These are phyloP conservation scores for Metschnikowia gelsemii DNA, from an alignment of 805 yeast genomes.

Conservation along the genomic window DNA sequence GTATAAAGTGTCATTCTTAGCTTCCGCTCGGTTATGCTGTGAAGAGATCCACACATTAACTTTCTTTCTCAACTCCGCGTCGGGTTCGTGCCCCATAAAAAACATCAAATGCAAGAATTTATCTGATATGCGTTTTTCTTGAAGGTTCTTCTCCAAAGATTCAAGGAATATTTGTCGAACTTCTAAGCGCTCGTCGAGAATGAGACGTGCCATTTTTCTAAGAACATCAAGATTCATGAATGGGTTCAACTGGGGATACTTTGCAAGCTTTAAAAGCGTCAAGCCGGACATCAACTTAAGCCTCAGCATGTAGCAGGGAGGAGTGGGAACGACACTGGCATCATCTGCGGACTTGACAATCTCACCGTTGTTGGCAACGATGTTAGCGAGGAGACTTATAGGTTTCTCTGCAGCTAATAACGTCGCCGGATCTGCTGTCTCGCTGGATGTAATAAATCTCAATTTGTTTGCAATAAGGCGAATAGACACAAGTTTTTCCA, in stretches of 20 bases:
- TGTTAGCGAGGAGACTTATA: constrained; percentile 62
- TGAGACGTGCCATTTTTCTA: constrained; percentile 51
- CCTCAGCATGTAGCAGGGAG: constrained; percentile 56
- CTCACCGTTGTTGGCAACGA: constrained; percentile 78
- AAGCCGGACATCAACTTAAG: constrained; percentile 69
- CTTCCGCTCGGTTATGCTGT: constrained; percentile 41
- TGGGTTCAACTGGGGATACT: constrained; percentile 49
- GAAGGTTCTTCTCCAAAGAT: constrained; percentile 50
- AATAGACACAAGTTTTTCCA: constrained; percentile 52
- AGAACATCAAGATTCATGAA: constrained; percentile 54
- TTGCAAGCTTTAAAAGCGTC: constrained; percentile 62
- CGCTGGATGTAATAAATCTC: constrained; percentile 37
- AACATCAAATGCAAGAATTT: constrained; percentile 66
- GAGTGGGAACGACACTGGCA: constrained; percentile 55
- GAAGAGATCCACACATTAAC: constrained; percentile 73
- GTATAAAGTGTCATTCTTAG: constrained; percentile 45
- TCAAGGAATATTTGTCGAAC: constrained; percentile 56
- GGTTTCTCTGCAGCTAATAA: constrained; percentile 31
- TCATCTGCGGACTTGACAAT: constrained; percentile 48
- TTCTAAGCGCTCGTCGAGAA: constrained; percentile 62
- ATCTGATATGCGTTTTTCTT: constrained; percentile 56
- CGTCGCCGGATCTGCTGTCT: constrained; percentile 14
- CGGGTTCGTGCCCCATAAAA: constrained; percentile 77
- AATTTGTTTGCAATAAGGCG: constrained; percentile 61
- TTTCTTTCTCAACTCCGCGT: constrained; percentile 45